A percentile compares a stretch with the other conserved stretches of the same genome.
Conservation (phyloP, 2,329 filamentous ascomycete genomes). For the Lecanicillium sp. region DNA sequence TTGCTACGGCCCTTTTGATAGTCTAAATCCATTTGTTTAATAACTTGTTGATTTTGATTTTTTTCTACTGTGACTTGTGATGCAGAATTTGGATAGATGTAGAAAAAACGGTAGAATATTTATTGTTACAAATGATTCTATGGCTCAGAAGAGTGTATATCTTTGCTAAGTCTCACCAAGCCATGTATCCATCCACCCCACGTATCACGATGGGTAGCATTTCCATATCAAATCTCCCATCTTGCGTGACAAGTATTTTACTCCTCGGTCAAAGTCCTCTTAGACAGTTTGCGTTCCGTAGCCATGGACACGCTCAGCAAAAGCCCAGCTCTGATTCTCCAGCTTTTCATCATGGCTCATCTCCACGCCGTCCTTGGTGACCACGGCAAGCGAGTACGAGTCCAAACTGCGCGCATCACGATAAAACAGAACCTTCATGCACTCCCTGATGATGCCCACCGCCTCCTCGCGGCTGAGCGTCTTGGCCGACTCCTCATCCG, state of each 20-base stretch:
- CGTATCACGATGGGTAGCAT: too few relatives aligned
- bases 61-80: neutral
- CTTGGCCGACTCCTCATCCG: constrained; percentile 71
- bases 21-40: neutral
- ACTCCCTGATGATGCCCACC: constrained; percentile 74
- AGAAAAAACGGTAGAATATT: neutral
- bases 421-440: constrained; percentile 98
- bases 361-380: constrained; percentile 84
- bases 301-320: constrained; percentile 88
- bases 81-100: neutral
- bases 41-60: neutral
- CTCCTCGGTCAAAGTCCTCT: neutral
- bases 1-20: neutral
- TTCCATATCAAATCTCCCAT: too few relatives aligned
- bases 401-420: constrained; percentile 89
- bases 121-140: constrained; percentile 8
- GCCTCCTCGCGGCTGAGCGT: constrained; percentile 70
- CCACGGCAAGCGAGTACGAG: constrained; percentile 80
- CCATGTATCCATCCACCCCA: too few relatives aligned
- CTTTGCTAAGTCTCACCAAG: neutral
- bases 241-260: neutral
- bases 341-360: constrained; percentile 78
- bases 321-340: constrained; percentile 95
- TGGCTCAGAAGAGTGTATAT: neutral
- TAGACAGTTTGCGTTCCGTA: constrained; percentile 79